These are phyloP conservation scores for Moelleriella libera DNA, from an alignment of 2,329 filamentous ascomycete species.

Conservation along the genomic window DNA sequence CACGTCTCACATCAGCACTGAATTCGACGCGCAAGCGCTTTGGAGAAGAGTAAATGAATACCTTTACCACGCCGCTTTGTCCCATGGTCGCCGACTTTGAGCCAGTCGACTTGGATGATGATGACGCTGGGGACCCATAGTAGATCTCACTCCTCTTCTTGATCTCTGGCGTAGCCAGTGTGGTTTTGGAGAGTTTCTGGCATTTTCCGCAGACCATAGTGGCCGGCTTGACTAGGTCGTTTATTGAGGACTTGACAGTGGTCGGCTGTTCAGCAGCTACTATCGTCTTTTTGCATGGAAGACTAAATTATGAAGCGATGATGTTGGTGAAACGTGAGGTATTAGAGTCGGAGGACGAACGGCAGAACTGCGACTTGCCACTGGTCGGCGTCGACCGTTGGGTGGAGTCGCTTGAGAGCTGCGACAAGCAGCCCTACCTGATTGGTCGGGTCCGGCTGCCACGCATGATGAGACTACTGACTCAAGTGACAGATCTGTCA, in stretches of 20 bases:
- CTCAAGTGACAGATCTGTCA: too few species aligned
- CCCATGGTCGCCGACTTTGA: constrained; percentile 40
- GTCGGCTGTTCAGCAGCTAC: too few species aligned
- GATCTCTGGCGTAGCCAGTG: constrained; percentile 46
- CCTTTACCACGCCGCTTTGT: constrained; percentile 45
- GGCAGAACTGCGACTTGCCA: too few species aligned
- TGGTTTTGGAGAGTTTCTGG: constrained; percentile 44
- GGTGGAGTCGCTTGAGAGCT: too few species aligned
- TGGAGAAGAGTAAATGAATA: constrained; percentile 9
- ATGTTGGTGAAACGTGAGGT: too few species aligned
- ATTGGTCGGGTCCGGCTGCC: too few species aligned
- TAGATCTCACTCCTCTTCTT: constrained; percentile 57
- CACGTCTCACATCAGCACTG: neutral
- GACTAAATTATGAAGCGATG: neutral
- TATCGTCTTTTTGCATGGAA: neutral
- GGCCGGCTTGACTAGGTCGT: neutral
- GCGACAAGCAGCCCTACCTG: too few species aligned
- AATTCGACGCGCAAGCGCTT: neutral
- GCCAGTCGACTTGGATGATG: constrained; percentile 20
- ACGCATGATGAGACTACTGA: too few species aligned
- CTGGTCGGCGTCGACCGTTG: too few species aligned
- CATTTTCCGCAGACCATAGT: constrained; percentile 52
- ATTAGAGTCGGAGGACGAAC: too few species aligned
- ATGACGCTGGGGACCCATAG: constrained; percentile 37
- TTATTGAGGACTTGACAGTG: too few species aligned